phyloP scores from a whole-genome alignment of 768 basidiomycete genomes.

The Dictyophora rubrovolvata region DNA sequence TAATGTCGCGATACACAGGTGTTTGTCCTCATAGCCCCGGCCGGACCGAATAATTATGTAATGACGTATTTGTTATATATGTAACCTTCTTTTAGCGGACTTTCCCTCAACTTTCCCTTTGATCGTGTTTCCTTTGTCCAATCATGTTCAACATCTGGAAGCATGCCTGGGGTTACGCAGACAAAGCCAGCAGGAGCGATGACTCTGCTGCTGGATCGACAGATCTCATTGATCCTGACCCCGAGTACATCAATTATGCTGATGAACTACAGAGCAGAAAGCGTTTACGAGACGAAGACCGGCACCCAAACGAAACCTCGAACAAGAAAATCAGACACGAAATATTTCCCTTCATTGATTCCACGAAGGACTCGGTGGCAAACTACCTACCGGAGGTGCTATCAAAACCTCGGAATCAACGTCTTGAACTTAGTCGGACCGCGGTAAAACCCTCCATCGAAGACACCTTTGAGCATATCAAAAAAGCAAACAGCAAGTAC shows the following conservation, averaged over 20 bases:
- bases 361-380: constrained; percentile 21
- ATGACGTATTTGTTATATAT: too few species aligned
- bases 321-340: constrained; percentile 5
- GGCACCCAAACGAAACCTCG: not conserved
- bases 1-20: not conserved
- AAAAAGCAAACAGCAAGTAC: constrained; percentile 28
- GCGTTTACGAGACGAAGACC: not conserved
- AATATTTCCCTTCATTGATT: not conserved
- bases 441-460: constrained; percentile 9
- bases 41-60: not conserved
- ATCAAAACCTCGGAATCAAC: constrained; percentile 9
- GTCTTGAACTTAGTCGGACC: constrained; percentile 13
- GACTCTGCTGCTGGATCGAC: not conserved
- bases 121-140: not conserved
- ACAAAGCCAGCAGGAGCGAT: constrained; percentile 4
- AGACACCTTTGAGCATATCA: constrained; percentile 24
- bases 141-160: constrained; percentile 44
- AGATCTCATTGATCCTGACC: not conserved
- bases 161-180: constrained; percentile 35
- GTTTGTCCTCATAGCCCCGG: not conserved
- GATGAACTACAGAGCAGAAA: not conserved
- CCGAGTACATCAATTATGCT: not conserved
- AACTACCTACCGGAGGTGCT: constrained; percentile 27
- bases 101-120: not conserved
- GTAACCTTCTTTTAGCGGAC: too few species aligned